phyloP scores from a whole-genome alignment of 2,329 filamentous ascomycete genomes.

The Beauveria medogensis region DNA sequence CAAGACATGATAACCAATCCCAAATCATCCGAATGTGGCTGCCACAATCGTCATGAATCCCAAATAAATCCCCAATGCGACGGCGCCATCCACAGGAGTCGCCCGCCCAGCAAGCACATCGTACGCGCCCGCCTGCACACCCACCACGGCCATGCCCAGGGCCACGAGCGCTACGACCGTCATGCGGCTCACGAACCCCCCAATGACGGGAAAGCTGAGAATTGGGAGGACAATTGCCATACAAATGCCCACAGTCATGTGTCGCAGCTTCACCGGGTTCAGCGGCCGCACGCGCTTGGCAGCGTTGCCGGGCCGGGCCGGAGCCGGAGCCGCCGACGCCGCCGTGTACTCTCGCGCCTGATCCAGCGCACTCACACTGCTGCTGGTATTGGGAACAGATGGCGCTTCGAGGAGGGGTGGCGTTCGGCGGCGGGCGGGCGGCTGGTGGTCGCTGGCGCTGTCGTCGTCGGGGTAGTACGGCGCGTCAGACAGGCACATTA shows the following conservation, averaged over 20 bases:
- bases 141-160: constrained; percentile 30
- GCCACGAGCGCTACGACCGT: constrained; percentile 47
- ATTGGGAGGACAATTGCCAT: constrained; percentile 45
- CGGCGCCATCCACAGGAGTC: constrained; percentile 12
- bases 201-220: constrained; percentile 49
- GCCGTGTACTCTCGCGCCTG: background rate
- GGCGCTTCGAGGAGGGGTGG: background rate
- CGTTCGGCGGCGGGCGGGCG: background rate
- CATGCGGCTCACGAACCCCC: constrained; percentile 48
- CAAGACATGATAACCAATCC: too few species aligned
- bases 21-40: constrained; percentile 11
- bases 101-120: constrained; percentile 13
- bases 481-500: constrained; percentile 33
- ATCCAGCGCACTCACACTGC: background rate
- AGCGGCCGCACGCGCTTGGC: background rate
- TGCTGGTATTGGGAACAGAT: background rate
- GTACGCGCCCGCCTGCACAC: constrained; percentile 21
- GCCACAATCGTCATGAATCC: constrained; percentile 9
- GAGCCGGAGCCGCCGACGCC: background rate
- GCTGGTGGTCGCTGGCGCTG: background rate
- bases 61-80: background rate
- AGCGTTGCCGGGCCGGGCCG: background rate
- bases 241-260: constrained; percentile 16
- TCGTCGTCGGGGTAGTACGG: background rate
- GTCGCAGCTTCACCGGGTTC: background rate